phyloP scores from a whole-genome alignment of 345 rosid genomes.

The Triadica sebifera region DNA sequence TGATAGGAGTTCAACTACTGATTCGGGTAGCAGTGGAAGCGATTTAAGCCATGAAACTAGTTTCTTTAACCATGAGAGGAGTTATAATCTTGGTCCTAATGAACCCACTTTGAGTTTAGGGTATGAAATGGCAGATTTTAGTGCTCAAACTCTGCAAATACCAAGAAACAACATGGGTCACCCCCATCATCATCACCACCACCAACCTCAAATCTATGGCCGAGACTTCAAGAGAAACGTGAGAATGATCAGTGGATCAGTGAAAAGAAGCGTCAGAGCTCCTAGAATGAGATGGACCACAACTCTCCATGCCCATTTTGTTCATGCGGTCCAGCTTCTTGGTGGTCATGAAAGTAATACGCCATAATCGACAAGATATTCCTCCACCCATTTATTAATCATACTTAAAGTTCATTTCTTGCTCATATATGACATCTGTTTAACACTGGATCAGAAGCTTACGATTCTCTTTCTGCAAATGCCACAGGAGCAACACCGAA shows the following conservation, averaged over 20 bases:
- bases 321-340: constrained; percentile 95
- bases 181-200: constrained; percentile 36
- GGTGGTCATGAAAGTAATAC: constrained; percentile 93
- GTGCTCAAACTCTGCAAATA: constrained; percentile 20
- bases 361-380: neutral
- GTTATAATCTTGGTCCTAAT: constrained; percentile 23
- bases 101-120: constrained; percentile 68
- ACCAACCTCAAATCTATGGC: constrained; percentile 65
- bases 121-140: constrained; percentile 43
- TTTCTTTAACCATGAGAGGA: constrained; percentile 28
- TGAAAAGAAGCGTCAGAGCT: constrained; percentile 72
- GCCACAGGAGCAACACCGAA: constrained; percentile 92
- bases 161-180: constrained; percentile 26
- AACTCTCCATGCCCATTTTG: constrained; percentile 88
- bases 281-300: constrained; percentile 99
- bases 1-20: constrained; percentile 65
- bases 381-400: no score
- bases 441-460: neutral
- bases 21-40: constrained; percentile 69
- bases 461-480: neutral
- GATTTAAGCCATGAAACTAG: constrained; percentile 73
- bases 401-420: neutral
- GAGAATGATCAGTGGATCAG: constrained; percentile 45
- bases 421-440: neutral
- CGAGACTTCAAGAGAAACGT: constrained; percentile 75